Evolutionary conservation across 192 early-diverging fungal genomes (phyloP), one percentile per base, ranked within the genome.

Genomic region (Podila clonocystis): DNA sequence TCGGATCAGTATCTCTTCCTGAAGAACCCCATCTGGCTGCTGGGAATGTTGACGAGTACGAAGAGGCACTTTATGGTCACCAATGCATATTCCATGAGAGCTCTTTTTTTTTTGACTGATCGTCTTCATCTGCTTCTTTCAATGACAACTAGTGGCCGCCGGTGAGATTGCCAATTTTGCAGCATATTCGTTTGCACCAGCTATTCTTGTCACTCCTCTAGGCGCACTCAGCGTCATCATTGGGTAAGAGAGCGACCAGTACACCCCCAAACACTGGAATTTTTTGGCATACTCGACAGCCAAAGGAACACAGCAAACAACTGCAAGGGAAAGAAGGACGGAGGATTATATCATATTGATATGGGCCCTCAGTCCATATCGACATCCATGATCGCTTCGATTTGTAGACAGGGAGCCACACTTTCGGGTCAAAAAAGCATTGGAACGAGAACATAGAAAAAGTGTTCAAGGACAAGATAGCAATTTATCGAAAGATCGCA

Each of bases 121-220:
- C 5, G 41, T 58, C 66, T 26, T 41, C 3, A 6, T 2, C 33
- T 33, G 67, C 12, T 38, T 29, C 64, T 52, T 57, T 55, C 52
- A 55, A 55, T 26, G 20, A n/a, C 24, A 55, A 68, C 3, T 67
- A 95, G 94, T 98, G 97, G 92, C 92, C 8, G 74, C 96, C 34
- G 97, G 97, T 65, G 97, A 98, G 86, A 85, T 95, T 67, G 91
- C 93, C 74, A 97, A 97, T 86, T 96, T 97, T 92, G 90, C 91
- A 11, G 96, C 97, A 15, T 98, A 98, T 78, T 93, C 94, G 41
- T 98, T 95, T 90, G 96, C 95, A 52, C 97, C 97, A 2, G 95
- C 97, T 49, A 97, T 98, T 79, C 87, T 98, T 55, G 95, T 98
- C 6, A 98, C 97, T 38, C 97, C 97, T 6, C 85, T 98, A 61